These are phyloP conservation scores for Globisporangium carolinianum DNA, from an alignment of 352 stramenopile species.

Conservation along the genomic window DNA sequence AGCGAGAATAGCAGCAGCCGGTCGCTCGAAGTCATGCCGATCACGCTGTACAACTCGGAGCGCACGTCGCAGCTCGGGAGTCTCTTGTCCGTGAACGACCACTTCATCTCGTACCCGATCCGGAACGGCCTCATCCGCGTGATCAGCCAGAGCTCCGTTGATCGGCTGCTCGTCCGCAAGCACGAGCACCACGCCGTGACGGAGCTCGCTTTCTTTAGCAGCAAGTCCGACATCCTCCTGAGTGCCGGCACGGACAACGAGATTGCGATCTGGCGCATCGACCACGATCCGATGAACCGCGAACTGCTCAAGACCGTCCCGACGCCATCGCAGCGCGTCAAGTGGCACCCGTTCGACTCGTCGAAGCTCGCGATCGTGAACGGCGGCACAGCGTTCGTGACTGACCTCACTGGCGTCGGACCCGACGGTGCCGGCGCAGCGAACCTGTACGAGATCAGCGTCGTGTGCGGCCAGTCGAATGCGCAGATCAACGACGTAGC, in stretches of 20 bases:
- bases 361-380: slow-evolving; percentile 72
- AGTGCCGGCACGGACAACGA: slow-evolving; percentile 64
- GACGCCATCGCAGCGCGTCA: slow-evolving; percentile 52
- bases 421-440: slow-evolving; percentile 27
- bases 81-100: slow-evolving; percentile 74
- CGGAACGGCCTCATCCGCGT: slow-evolving; percentile 80
- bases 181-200: slow-evolving; percentile 65
- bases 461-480: slow-evolving; percentile 60
- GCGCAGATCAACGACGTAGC: slow-evolving; percentile 72
- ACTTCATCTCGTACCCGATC: slow-evolving; percentile 86
- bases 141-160: slow-evolving; percentile 72
- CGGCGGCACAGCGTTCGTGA: slow-evolving; percentile 57
- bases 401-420: slow-evolving; percentile 43
- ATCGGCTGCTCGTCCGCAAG: slow-evolving; percentile 64
- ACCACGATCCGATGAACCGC: slow-evolving; percentile 57
- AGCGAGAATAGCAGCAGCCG: slow-evolving; percentile 22
- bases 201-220: slow-evolving; percentile 75
- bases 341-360: slow-evolving; percentile 74
- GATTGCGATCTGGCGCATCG: slow-evolving; percentile 69
- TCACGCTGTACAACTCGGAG: slow-evolving; percentile 79
- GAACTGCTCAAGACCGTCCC: slow-evolving; percentile 63
- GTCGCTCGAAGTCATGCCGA: slow-evolving; percentile 77
- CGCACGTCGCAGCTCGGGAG: slow-evolving; percentile 62
- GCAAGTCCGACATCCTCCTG: slow-evolving; percentile 59
- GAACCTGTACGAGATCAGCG: slow-evolving; percentile 63